These are phyloP conservation scores for Carallia brachiata DNA, from an alignment of 345 rosid species.

Conservation along the genomic window DNA sequence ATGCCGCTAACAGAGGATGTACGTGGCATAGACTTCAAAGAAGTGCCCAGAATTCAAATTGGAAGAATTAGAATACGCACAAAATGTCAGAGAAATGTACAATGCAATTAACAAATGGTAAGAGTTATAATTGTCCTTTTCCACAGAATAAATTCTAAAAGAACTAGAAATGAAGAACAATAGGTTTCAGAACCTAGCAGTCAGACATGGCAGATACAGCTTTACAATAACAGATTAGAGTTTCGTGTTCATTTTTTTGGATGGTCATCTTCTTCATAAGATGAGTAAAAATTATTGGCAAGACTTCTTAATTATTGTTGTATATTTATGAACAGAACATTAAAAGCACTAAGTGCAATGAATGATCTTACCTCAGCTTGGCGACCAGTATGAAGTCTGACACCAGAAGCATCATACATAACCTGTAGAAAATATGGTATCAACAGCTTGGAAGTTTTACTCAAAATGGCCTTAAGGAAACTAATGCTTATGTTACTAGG, in stretches of 20 bases:
- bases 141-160: too few relatives aligned
- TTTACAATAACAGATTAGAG: neutral
- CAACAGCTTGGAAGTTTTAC: slow-evolving; percentile 11
- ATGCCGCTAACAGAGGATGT: too few relatives aligned
- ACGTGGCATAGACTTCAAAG: too few relatives aligned
- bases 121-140: too few relatives aligned
- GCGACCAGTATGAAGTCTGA: slow-evolving; percentile 67
- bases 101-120: too few relatives aligned
- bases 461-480: neutral
- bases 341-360: neutral
- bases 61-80: too few relatives aligned
- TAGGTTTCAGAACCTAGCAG: neutral
- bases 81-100: too few relatives aligned
- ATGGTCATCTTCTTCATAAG: neutral
- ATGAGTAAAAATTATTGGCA: neutral
- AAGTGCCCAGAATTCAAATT: too few relatives aligned
- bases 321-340: neutral
- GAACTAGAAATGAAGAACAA: neutral
- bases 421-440: slow-evolving; percentile 37
- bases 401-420: slow-evolving; percentile 72
- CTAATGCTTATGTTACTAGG: neutral
- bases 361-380: slow-evolving; percentile 57
- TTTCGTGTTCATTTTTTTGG: neutral
- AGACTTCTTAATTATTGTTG: neutral
- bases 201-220: too few relatives aligned